Evolutionary conservation across 2,329 filamentous ascomycete species (phyloP).

Genomic region (Colletotrichum tabaci): DNA sequence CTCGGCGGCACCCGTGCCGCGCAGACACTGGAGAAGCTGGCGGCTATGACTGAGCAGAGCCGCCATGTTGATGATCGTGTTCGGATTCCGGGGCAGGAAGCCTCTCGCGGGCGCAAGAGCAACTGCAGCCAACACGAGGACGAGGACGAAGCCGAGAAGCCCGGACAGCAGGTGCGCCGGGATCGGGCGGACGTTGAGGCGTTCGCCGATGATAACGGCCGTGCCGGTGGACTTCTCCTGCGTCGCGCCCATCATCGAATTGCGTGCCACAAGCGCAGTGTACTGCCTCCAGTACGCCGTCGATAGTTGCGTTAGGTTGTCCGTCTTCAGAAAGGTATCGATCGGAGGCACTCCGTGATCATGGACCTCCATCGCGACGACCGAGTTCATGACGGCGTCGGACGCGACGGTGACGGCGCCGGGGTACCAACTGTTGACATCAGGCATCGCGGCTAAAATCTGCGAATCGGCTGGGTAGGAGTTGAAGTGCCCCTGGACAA

Average conservation of each 20-base stretch:
- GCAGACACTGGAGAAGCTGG: conserved; percentile 52
- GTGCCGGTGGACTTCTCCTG: conserved; percentile 42
- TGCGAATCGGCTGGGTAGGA: conserved; percentile 43
- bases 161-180: conserved; percentile 52
- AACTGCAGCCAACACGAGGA: conserved; percentile 44
- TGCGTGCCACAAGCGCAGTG: conserved; percentile 51
- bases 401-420: conserved; percentile 47
- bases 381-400: conserved; percentile 53
- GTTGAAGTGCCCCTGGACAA: conserved; percentile 46
- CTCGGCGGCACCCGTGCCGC: conserved; percentile 53
- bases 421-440: conserved; percentile 44
- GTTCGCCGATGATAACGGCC: conserved; percentile 48
- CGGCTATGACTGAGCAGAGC: conserved; percentile 55
- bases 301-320: conserved; percentile 47
- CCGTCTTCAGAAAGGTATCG: conserved; percentile 46
- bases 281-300: conserved; percentile 54
- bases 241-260: conserved; percentile 47
- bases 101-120: conserved; percentile 50
- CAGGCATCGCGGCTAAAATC: conserved; percentile 29
- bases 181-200: conserved; percentile 49
- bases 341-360: conserved; percentile 44
- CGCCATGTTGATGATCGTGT: conserved; percentile 53
- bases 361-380: conserved; percentile 48
- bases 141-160: conserved; percentile 48
- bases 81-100: conserved; percentile 54